Conservation (phyloP, 2,329 filamentous ascomycete species). For the Talaromyces piceae region DNA sequence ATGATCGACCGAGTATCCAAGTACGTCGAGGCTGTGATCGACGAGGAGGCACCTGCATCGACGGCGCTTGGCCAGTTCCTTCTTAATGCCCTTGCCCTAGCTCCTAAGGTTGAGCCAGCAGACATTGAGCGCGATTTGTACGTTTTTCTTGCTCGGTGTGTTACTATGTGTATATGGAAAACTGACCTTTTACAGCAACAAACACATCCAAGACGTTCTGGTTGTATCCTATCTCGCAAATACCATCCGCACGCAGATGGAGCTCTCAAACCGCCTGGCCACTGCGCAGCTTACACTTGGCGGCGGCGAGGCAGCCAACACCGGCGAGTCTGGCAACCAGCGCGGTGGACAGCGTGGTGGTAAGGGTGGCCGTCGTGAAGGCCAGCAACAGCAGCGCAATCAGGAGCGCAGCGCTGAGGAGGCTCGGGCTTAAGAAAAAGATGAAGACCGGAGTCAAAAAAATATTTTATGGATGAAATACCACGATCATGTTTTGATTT, state of each 20-base stretch:
- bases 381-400: conserved; percentile 32
- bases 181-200: conserved; percentile 57
- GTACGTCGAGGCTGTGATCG: conserved; percentile 88
- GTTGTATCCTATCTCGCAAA: conserved; percentile 98
- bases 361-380: conserved; percentile 29
- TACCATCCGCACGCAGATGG: conserved; percentile 97
- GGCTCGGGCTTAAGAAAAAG: conserved; percentile 26
- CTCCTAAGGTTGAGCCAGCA: conserved; percentile 84
- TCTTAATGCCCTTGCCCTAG: conserved; percentile 84
- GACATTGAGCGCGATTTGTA: conserved; percentile 94
- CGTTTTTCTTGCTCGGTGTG: conserved; percentile 23
- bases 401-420: conserved; percentile 34
- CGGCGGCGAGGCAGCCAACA: conserved; percentile 33
- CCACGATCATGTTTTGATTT: conserved; percentile 16
- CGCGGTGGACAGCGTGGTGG: conserved; percentile 29
- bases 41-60: conserved; percentile 77
- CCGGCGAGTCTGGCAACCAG: conserved; percentile 26
- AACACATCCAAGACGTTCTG: conserved; percentile 97
- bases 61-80: conserved; percentile 91
- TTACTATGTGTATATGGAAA: background rate
- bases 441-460: no score
- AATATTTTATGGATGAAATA: conserved; percentile 6
- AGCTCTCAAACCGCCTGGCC: conserved; percentile 88
- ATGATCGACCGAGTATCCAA: conserved; percentile 86
- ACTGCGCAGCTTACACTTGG: conserved; percentile 61